Base-by-base conservation (phyloP, 225 moss, liverwort and hornwort genomes). In the Marchantia polymorpha region DNA sequence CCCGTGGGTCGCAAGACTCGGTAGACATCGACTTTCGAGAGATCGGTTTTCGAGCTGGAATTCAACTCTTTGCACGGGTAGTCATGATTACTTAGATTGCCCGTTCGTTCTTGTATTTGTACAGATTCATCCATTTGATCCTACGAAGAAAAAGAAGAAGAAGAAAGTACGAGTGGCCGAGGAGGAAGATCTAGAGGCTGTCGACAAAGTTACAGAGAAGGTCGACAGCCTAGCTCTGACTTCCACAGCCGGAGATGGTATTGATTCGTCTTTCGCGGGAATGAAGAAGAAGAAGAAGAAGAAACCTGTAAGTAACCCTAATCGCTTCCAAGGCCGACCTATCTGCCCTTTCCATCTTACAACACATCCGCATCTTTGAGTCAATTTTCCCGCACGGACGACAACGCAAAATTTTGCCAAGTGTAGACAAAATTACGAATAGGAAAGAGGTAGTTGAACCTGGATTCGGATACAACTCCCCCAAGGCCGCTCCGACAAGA, bases 101-200 rank as follows among this genome's bases (percentile, higher is more conserved):
- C 1, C 3, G 52, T 27, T 52, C 3, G 31, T 29, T 64, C 63
- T 23, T 83, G 55, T 79, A 71, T 74, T 46, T 51, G 68, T 83
- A 60, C 84, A 95, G 92, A 91, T 91, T 78, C 91, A 90, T 26
- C 90, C 88, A 0, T 94, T 94, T 23, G 96, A 96, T 82, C 91
- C 94, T 13, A 94, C 91, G 20, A 96, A 93, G 86, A 95, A 95
- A 75, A 96, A 96, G 77, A 96, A 96, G 88, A 96, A 96, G 68
- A 96, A 96, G 69, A 94, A 92, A 79, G 91, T 90, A 52, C 89
- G 92, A n/a, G 82, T 88, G 77, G 82, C 84, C 74, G 96, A 92
- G 76, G 93, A 94, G 27, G 86, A 90, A 73, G 96, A 94, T 51
- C 72, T 90, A 27, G 96, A 94, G 80, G 83, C 88, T 4, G 81